These are phyloP conservation scores for Tolypocladium nubicola DNA, from an alignment of 2,329 filamentous ascomycete genomes.

Conservation along the genomic window DNA sequence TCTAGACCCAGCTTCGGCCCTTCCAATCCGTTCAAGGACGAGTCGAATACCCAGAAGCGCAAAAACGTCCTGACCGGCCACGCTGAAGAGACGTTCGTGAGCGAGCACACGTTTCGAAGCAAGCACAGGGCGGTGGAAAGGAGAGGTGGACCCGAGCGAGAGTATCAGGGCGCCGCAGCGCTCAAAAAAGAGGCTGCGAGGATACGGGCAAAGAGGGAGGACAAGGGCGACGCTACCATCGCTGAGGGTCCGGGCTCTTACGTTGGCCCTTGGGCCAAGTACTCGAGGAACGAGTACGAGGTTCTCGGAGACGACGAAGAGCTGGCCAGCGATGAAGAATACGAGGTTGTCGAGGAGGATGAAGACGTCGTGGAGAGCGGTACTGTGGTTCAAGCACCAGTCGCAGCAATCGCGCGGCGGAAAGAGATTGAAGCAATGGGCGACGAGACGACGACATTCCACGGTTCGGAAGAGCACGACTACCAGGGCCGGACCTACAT, in stretches of 20 bases:
- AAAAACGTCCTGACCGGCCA: slow-evolving; percentile 79
- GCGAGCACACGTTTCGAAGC: slow-evolving; percentile 79
- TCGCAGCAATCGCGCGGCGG: slow-evolving; percentile 40
- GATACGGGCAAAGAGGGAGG: slow-evolving; percentile 66
- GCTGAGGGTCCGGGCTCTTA: slow-evolving; percentile 84
- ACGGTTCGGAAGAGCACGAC: slow-evolving; percentile 73
- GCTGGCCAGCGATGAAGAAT: slow-evolving; percentile 69
- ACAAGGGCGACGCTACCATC: slow-evolving; percentile 72
- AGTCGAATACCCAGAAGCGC: slow-evolving; percentile 52
- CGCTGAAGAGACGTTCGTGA: slow-evolving; percentile 80
- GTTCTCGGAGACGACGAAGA: slow-evolving; percentile 65
- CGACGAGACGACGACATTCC: slow-evolving; percentile 77
- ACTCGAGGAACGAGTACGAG: slow-evolving; percentile 62
- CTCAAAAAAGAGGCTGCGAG: slow-evolving; percentile 62
- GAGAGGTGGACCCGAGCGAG: slow-evolving; percentile 44
- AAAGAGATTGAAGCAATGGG: slow-evolving; percentile 50
- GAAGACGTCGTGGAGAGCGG: slow-evolving; percentile 57
- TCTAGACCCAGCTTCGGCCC: slow-evolving; percentile 57
- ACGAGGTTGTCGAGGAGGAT: slow-evolving; percentile 68
- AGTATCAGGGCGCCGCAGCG: slow-evolving; percentile 41
- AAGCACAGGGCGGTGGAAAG: slow-evolving; percentile 79
- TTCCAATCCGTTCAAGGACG: slow-evolving; percentile 63
- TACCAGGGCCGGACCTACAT: slow-evolving; percentile 96
- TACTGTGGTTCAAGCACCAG: slow-evolving; percentile 46
- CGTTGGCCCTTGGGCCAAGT: slow-evolving; percentile 89